phyloP scores from a whole-genome alignment of 202 grass and related monocot species.

The Zizania palustris region DNA sequence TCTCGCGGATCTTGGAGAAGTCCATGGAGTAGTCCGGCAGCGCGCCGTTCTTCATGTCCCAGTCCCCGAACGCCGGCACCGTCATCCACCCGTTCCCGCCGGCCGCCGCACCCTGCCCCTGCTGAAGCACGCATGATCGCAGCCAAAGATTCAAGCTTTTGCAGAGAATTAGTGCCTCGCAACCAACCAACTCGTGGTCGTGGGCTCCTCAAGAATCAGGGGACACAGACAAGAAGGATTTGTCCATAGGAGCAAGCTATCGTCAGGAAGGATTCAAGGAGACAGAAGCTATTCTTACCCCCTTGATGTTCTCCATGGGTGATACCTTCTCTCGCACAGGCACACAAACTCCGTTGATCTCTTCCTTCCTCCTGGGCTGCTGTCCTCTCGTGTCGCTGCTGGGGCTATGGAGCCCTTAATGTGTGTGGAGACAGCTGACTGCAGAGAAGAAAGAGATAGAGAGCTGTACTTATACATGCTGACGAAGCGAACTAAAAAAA shows the following conservation, averaged over 20 bases:
- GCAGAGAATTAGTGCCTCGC: background rate
- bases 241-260: background rate
- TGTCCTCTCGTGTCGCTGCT: background rate
- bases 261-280: background rate
- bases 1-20: constrained; percentile 99
- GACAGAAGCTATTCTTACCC: constrained; percentile 45
- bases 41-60: constrained; percentile 96
- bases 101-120: constrained; percentile 38
- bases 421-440: constrained; percentile 33
- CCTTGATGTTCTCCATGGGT: constrained; percentile 70
- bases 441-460: background rate
- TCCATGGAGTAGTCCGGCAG: constrained; percentile 99
- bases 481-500: background rate
- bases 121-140: constrained; percentile 9
- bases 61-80: constrained; percentile 96
- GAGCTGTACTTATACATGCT: constrained; percentile 39
- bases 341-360: background rate
- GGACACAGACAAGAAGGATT: background rate
- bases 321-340: constrained; percentile 6
- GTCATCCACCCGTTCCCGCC: constrained; percentile 72
- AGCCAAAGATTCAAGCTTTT: background rate
- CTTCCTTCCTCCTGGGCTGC: background rate
- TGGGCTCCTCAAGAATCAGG: background rate
- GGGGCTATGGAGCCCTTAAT: constrained; percentile 33
- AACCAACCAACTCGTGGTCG: no score